A percentile compares a stretch with the other conserved stretches of the same genome.
These are phyloP conservation scores for Fusarium sp. DNA, from an alignment of 2,329 filamentous ascomycete species.

Conservation along the genomic window DNA sequence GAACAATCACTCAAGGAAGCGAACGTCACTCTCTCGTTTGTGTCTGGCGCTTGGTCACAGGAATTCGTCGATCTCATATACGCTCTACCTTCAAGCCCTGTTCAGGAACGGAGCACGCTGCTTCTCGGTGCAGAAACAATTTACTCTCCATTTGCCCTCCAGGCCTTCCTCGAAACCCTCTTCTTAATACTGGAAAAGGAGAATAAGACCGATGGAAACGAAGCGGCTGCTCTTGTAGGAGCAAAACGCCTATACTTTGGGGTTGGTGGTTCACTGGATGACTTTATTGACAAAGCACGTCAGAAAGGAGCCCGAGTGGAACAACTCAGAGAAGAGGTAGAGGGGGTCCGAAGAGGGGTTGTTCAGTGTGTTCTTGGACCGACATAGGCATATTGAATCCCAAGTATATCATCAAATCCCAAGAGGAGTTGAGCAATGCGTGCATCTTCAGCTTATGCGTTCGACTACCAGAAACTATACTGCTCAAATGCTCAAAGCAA, in stretches of 20 bases:
- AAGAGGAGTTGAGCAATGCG: background rate
- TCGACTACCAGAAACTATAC: background rate
- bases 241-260: constrained; percentile 87
- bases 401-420: background rate
- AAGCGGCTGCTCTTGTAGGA: constrained; percentile 71
- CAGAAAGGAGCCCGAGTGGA: constrained; percentile 59
- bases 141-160: constrained; percentile 78
- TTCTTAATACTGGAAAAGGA: constrained; percentile 65
- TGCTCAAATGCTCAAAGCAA: constrained; percentile 19
- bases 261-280: constrained; percentile 82
- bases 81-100: constrained; percentile 25
- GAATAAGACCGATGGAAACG: constrained; percentile 44
- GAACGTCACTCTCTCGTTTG: constrained; percentile 68
- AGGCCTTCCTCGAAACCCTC: constrained; percentile 74
- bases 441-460: background rate
- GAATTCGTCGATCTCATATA: constrained; percentile 70
- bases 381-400: constrained; percentile 8
- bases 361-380: constrained; percentile 58
- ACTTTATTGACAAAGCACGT: constrained; percentile 68
- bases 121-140: constrained; percentile 84
- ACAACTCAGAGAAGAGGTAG: constrained; percentile 65
- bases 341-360: constrained; percentile 69
- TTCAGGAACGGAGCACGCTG: constrained; percentile 50
- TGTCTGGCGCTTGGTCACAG: constrained; percentile 79
- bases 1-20: constrained; percentile 57